Evolutionary conservation across 2,329 filamentous ascomycete genomes (phyloP).

Genomic region (Bipolaris zeicola): DNA sequence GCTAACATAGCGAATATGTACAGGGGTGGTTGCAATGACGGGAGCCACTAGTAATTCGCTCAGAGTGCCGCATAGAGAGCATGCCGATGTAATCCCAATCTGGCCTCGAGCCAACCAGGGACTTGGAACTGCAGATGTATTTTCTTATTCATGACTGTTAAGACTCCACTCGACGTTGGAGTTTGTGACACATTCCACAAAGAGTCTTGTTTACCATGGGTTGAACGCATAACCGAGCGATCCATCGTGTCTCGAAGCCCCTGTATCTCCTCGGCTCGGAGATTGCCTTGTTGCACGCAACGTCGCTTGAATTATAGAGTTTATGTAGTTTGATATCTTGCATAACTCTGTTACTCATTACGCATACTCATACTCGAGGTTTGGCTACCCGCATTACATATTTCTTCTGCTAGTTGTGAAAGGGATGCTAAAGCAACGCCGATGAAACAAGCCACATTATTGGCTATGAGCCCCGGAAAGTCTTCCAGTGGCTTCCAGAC

Average conservation of each 20-base stretch:
- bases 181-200: not conserved
- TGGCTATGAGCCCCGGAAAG: not conserved
- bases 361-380: not conserved
- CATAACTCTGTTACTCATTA: not conserved
- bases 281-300: not conserved
- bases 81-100: not conserved
- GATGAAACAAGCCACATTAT: not conserved
- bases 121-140: not conserved
- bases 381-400: not conserved
- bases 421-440: not conserved
- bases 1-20: not conserved
- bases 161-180: not conserved
- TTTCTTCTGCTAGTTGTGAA: not conserved
- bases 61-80: not conserved
- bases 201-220: not conserved
- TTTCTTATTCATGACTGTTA: slow-evolving; percentile 1
- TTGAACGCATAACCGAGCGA: not conserved
- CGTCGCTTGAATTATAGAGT: not conserved
- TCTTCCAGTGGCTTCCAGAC: not conserved
- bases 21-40: not conserved
- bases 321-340: not conserved
- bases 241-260: not conserved
- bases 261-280: not conserved
- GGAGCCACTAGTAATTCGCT: not conserved
- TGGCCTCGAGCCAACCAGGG: not conserved